A percentile compares a stretch with the other conserved stretches of the same genome.
Conservation (phyloP, 2,329 filamentous ascomycete species). For the Epichloe hybrida region DNA sequence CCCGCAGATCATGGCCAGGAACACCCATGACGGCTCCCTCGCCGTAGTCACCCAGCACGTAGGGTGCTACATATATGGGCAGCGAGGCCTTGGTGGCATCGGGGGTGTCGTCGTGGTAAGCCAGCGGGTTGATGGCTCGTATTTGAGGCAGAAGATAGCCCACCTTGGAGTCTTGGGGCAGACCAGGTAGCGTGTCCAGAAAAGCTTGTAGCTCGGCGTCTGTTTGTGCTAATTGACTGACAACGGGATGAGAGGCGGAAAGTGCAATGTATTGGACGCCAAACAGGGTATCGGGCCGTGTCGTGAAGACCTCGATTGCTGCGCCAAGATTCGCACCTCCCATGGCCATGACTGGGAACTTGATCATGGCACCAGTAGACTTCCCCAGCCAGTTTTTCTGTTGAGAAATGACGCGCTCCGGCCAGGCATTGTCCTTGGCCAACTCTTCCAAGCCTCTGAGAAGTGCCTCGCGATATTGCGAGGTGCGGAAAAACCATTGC, state of each 20-base stretch:
- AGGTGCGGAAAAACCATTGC: conserved; percentile 86
- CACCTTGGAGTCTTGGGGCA: conserved; percentile 43
- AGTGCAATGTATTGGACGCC: conserved; percentile 77
- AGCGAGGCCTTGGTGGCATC: conserved; percentile 42
- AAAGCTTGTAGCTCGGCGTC: conserved; percentile 54
- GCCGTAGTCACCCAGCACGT: conserved; percentile 75
- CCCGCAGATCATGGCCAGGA: conserved; percentile 68
- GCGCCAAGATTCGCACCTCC: conserved; percentile 27
- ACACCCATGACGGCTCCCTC: conserved; percentile 88
- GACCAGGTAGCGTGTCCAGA: conserved; percentile 44
- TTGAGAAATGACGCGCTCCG: conserved; percentile 68
- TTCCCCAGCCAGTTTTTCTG: conserved; percentile 78
- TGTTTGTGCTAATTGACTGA: conserved; percentile 42
- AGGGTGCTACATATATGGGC: conserved; percentile 70
- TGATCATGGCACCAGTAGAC: conserved; percentile 58
- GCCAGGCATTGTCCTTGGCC: conserved; percentile 54
- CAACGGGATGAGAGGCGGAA: conserved; percentile 58
- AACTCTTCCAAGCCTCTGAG: conserved; percentile 58
- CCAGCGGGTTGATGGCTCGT: conserved; percentile 52
- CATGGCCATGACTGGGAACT: conserved; percentile 46
- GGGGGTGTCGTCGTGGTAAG: conserved; percentile 36
- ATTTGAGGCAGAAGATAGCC: conserved; percentile 55
- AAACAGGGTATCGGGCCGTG: conserved; percentile 73
- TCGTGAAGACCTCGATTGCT: conserved; percentile 65
- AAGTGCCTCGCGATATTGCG: conserved; percentile 59